These are phyloP conservation scores for Fraxinus velutina DNA, from an alignment of 305 asterid species.

Conservation along the genomic window DNA sequence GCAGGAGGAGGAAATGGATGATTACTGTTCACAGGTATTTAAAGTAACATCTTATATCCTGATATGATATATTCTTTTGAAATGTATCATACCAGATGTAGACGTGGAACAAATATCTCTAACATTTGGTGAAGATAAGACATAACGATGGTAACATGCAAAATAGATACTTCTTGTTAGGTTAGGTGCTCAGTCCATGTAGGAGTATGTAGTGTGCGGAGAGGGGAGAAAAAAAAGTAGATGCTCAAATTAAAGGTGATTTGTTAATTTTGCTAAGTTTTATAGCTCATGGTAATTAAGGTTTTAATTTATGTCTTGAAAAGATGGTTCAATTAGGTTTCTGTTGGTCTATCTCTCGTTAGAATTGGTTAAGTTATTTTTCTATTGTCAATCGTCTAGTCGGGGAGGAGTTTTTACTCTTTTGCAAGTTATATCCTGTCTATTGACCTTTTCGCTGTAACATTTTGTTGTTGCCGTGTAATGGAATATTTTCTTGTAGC, in stretches of 20 bases:
- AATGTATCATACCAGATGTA: background rate
- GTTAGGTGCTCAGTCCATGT: background rate
- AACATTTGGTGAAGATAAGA: background rate
- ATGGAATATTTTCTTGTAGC: background rate
- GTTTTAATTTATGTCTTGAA: background rate
- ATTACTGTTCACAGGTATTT: constrained; percentile 92
- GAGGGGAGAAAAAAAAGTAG: background rate
- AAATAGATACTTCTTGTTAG: background rate
- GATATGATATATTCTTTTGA: background rate
- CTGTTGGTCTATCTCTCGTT: background rate
- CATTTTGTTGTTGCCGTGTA: background rate
- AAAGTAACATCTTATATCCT: constrained; percentile 1
- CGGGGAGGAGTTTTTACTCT: background rate
- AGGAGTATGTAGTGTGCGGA: background rate
- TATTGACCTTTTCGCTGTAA: background rate
- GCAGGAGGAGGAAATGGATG: constrained; percentile 95
- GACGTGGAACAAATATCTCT: background rate
- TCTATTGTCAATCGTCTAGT: background rate
- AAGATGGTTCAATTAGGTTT: background rate
- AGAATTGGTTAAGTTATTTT: background rate
- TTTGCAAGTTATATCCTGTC: background rate
- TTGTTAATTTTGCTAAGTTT: background rate
- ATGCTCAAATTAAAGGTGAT: background rate
- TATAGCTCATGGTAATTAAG: background rate
- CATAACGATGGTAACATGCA: background rate